These are phyloP conservation scores for Trichoderma simmonsii DNA, from an alignment of 2,329 filamentous ascomycete genomes.

Conservation along the genomic window DNA sequence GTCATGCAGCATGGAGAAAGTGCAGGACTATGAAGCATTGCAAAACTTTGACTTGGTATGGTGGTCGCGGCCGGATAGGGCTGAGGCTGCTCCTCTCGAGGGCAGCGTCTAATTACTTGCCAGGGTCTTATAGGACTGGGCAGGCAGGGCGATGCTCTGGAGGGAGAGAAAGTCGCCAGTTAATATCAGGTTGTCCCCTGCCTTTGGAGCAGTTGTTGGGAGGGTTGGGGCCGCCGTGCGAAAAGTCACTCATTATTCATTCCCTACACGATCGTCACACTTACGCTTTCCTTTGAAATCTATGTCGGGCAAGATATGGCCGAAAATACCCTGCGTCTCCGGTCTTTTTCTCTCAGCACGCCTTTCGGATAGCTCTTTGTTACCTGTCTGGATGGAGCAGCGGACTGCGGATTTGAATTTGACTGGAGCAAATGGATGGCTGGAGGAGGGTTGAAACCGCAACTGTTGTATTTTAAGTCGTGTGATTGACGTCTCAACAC, in stretches of 20 bases:
- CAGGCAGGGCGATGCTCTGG: slow-evolving; percentile 21
- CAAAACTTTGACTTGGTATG: slow-evolving; percentile 18
- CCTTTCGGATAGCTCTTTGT: slow-evolving; percentile 29
- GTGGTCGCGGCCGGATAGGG: not conserved
- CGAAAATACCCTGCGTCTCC: slow-evolving; percentile 20
- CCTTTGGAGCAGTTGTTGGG: slow-evolving; percentile 20
- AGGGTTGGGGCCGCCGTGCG: slow-evolving; percentile 15
- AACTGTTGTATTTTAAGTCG: slow-evolving; percentile 42
- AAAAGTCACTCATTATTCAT: slow-evolving; percentile 18
- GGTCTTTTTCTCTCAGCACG: slow-evolving; percentile 25
- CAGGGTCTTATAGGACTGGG: not conserved
- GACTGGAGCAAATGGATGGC: slow-evolving; percentile 34
- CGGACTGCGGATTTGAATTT: slow-evolving; percentile 32
- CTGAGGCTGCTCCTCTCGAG: not conserved
- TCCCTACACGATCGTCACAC: slow-evolving; percentile 20
- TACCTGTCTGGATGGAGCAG: slow-evolving; percentile 32
- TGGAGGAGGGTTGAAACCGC: slow-evolving; percentile 29
- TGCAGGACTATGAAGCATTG: slow-evolving; percentile 31
- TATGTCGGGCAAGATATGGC: slow-evolving; percentile 22
- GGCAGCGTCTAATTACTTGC: not conserved
- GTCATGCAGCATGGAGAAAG: slow-evolving; percentile 32
- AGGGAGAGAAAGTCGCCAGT: slow-evolving; percentile 19
- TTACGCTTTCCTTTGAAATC: slow-evolving; percentile 23
- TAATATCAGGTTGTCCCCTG: slow-evolving; percentile 22
- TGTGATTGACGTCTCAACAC: slow-evolving; percentile 34